phyloP scores from a whole-genome alignment of 495 filamentous ascomycete species.

The Penicillium robsamsonii region DNA sequence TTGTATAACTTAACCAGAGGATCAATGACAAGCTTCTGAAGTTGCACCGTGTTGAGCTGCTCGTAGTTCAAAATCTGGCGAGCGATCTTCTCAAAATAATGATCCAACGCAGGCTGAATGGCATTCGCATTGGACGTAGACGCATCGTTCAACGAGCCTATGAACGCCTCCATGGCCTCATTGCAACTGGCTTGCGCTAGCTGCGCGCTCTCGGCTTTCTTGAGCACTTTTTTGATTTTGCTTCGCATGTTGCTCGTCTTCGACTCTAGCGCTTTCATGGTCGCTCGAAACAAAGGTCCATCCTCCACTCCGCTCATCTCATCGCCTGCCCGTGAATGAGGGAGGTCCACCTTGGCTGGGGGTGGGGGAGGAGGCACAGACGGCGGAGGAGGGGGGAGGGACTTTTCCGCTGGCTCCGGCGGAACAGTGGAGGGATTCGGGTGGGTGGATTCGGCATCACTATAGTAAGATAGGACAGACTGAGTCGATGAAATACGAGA shows the following conservation, averaged over 20 bases:
- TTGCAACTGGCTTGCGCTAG: constrained; percentile 79
- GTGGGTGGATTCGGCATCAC: constrained; percentile 57
- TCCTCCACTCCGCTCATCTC: constrained; percentile 86
- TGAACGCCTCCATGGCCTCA: constrained; percentile 75
- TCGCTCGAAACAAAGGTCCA: constrained; percentile 92
- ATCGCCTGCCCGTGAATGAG: constrained; percentile 80
- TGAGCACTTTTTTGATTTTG: constrained; percentile 94
- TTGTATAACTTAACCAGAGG: constrained; percentile 89
- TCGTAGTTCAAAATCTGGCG: constrained; percentile 87
- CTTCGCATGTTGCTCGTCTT: constrained; percentile 93
- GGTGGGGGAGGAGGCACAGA: constrained; percentile 45
- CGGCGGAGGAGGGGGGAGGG: constrained; percentile 38
- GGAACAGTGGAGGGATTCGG: constrained; percentile 66
- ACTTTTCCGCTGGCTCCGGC: constrained; percentile 44
- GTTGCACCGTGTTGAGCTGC: constrained; percentile 73
- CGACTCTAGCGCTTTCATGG: constrained; percentile 93
- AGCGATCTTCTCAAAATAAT: constrained; percentile 97
- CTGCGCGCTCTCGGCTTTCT: constrained; percentile 83
- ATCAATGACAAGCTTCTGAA: constrained; percentile 92
- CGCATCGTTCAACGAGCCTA: constrained; percentile 83
- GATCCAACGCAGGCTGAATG: constrained; percentile 90
- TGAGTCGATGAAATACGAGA: constrained; percentile 79
- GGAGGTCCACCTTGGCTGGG: constrained; percentile 79
- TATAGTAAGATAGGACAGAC: constrained; percentile 74
- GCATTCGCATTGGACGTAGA: constrained; percentile 91